These are phyloP conservation scores for Exophiala lecanii-corni DNA, from an alignment of 2,329 filamentous ascomycete genomes.

Conservation along the genomic window DNA sequence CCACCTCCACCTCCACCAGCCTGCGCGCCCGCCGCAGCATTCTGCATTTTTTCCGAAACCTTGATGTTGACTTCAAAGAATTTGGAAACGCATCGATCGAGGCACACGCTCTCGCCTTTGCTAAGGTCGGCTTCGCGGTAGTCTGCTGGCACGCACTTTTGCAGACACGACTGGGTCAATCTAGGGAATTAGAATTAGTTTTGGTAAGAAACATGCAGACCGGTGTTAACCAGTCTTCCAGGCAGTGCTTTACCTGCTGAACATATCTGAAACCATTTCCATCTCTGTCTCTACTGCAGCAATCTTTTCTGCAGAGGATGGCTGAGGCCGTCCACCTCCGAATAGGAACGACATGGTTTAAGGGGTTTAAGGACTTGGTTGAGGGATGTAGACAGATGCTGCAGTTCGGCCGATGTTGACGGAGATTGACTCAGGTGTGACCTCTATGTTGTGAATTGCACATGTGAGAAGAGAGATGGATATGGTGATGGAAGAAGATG, in stretches of 20 bases:
- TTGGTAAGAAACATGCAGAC: too few species aligned
- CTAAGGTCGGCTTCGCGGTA: conserved; percentile 97
- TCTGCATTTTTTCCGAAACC: conserved; percentile 93
- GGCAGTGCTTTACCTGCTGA: conserved; percentile 79
- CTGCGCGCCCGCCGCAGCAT: conserved; percentile 67
- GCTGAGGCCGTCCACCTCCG: conserved; percentile 68
- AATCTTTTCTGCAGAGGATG: conserved; percentile 95
- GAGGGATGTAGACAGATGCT: too few species aligned
- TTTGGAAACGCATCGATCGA: conserved; percentile 94
- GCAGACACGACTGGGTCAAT: conserved; percentile 80
- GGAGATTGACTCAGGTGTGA: too few species aligned
- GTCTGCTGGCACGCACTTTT: conserved; percentile 86
- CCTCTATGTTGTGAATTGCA: too few species aligned
- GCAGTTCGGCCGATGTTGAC: too few species aligned
- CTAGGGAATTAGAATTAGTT: too few species aligned
- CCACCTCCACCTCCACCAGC: conserved; percentile 48
- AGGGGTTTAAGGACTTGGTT: too few species aligned
- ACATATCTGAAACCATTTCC: conserved; percentile 96
- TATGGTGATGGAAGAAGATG: background rate
- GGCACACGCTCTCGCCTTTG: conserved; percentile 97
- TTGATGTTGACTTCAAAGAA: conserved; percentile 99
- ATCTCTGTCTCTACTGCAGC: conserved; percentile 89
- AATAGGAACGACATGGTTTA: conserved; percentile 67
- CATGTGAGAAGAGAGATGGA: background rate
- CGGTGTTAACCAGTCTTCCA: too few species aligned